A percentile compares a stretch with the other conserved stretches of the same genome.
phyloP scores from a whole-genome alignment of 2,329 filamentous ascomycete species.

The Tolypocladium endophyticum region DNA sequence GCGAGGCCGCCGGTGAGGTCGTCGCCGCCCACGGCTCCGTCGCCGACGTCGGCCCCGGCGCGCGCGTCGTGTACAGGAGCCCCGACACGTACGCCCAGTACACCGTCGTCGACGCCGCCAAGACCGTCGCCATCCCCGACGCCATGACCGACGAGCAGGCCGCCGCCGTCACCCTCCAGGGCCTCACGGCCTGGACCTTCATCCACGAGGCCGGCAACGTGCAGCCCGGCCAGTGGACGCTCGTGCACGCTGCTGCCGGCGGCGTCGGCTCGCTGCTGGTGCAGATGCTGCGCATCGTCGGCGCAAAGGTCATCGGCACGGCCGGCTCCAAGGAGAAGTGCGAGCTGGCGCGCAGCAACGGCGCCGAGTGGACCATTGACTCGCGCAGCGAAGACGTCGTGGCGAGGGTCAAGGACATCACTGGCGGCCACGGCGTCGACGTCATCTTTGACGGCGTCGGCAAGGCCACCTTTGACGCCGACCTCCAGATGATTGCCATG shows the following conservation, averaged over 20 bases:
- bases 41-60: slow-evolving; percentile 48
- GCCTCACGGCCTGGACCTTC: slow-evolving; percentile 71
- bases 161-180: slow-evolving; percentile 66
- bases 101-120: slow-evolving; percentile 39
- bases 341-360: slow-evolving; percentile 55
- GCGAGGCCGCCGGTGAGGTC: slow-evolving; percentile 66
- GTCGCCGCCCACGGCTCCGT: slow-evolving; percentile 46
- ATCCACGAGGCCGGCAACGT: slow-evolving; percentile 69
- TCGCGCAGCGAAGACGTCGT: slow-evolving; percentile 49
- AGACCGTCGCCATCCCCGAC: slow-evolving; percentile 53
- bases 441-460: slow-evolving; percentile 83
- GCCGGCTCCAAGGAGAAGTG: slow-evolving; percentile 65
- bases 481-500: slow-evolving; percentile 60
- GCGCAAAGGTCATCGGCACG: slow-evolving; percentile 71
- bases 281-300: slow-evolving; percentile 62
- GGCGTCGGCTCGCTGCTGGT: slow-evolving; percentile 68
- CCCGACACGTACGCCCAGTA: slow-evolving; percentile 43
- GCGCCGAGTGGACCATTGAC: slow-evolving; percentile 63
- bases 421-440: slow-evolving; percentile 59
- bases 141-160: slow-evolving; percentile 50
- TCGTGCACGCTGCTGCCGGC: slow-evolving; percentile 79
- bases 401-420: slow-evolving; percentile 55
- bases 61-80: slow-evolving; percentile 60
- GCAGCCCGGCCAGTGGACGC: slow-evolving; percentile 66
- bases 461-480: slow-evolving; percentile 72